Conservation (phyloP, 169 alveolate species). For the Perkinsus chesapeaki region DNA sequence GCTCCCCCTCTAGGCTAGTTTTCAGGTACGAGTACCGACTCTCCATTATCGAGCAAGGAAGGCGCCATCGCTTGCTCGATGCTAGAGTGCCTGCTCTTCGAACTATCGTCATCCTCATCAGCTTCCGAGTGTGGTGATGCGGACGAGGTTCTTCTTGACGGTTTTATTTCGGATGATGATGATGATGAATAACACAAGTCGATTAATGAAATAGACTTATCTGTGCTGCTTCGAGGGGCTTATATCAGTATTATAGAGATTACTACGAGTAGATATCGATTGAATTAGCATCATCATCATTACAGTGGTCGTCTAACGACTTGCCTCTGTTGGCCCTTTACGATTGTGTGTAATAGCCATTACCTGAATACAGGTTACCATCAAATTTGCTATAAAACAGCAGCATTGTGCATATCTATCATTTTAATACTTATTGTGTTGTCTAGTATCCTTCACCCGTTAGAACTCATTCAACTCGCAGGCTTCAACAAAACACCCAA, state of each 20-base stretch:
- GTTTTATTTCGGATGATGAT: neutral
- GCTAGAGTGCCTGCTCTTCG: neutral
- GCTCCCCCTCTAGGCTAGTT: no score
- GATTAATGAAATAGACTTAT: neutral
- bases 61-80: neutral
- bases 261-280: neutral
- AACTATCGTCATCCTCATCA: neutral
- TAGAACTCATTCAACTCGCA: no score
- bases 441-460: no score
- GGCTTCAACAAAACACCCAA: no score
- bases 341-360: neutral
- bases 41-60: neutral
- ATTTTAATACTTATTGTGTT: neutral
- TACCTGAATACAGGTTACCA: neutral
- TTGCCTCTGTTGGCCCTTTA: no score
- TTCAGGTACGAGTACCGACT: neutral
- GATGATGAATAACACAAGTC: neutral
- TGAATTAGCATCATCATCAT: neutral
- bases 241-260: no score
- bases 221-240: neutral
- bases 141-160: neutral
- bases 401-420: neutral
- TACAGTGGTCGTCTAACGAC: no score
- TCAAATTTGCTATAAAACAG: neutral
- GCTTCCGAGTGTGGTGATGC: neutral